These are phyloP conservation scores for Lentinula novae-zelandiae DNA, from an alignment of 1,284 basidiomycete species.

Conservation along the genomic window DNA sequence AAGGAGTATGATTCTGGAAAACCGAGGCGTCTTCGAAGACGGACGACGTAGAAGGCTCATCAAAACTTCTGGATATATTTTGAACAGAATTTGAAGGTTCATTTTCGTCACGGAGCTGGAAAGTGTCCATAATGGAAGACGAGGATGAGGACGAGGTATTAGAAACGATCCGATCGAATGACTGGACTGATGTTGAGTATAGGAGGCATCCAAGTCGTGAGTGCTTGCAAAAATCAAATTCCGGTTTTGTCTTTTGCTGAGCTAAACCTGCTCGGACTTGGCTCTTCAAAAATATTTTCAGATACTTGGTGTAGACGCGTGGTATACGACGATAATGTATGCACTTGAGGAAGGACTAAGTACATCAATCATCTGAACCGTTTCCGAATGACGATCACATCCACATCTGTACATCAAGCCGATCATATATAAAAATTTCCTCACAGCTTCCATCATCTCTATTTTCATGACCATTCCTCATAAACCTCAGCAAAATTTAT, in stretches of 20 bases:
- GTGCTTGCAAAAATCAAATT: background rate
- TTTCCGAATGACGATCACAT: background rate
- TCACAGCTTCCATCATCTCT: background rate
- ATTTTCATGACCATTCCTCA: slow-evolving; percentile 19
- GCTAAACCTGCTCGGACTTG: background rate
- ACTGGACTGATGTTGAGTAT: background rate
- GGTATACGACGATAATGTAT: background rate
- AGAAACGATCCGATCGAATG: background rate
- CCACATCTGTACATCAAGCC: background rate
- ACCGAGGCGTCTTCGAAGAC: background rate
- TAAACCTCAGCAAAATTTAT: slow-evolving; percentile 65
- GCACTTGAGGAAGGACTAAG: background rate
- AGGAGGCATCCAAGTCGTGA: slow-evolving; percentile 2
- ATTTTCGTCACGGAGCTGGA: background rate
- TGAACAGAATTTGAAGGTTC: background rate
- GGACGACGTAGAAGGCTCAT: background rate
- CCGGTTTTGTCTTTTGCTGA: background rate
- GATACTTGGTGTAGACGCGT: background rate
- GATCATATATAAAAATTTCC: background rate
- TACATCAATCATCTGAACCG: background rate
- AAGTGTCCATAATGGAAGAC: slow-evolving; percentile 7
- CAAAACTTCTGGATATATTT: background rate
- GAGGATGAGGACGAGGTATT: background rate
- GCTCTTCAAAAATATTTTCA: background rate
- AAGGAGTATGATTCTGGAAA: background rate